Conservation (phyloP, 805 yeast genomes). For the Danielozyma ontarioensis region DNA sequence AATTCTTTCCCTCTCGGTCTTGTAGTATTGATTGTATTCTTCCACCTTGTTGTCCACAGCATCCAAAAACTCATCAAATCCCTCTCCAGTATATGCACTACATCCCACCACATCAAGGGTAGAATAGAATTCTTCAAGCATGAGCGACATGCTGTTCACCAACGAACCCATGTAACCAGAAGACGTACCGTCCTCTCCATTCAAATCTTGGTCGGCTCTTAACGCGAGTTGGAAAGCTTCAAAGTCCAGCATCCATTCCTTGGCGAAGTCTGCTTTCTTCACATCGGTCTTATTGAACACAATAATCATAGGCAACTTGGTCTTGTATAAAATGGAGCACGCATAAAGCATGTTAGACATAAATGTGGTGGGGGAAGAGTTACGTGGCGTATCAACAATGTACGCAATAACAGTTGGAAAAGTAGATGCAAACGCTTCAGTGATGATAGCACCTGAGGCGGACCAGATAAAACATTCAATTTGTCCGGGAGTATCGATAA, state of each 20-base stretch:
- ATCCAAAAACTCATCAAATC: slow-evolving; percentile 84
- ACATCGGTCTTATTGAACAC: slow-evolving; percentile 96
- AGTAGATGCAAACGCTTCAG: slow-evolving; percentile 93
- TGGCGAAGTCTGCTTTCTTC: slow-evolving; percentile 77
- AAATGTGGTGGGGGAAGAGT: slow-evolving; percentile 90
- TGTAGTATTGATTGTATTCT: slow-evolving; percentile 80
- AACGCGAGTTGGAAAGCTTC: slow-evolving; percentile 84
- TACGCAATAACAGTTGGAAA: slow-evolving; percentile 96
- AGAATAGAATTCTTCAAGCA: slow-evolving; percentile 93
- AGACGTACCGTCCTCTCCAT: slow-evolving; percentile 53
- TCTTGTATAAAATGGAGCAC: slow-evolving; percentile 92
- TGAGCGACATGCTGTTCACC: slow-evolving; percentile 90
- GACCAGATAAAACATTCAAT: slow-evolving; percentile 98
- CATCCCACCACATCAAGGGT: slow-evolving; percentile 91
- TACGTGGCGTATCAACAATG: slow-evolving; percentile 94
- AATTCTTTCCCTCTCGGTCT: slow-evolving; percentile 80
- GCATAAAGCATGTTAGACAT: slow-evolving; percentile 98
- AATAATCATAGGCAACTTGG: slow-evolving; percentile 92
- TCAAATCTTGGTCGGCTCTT: slow-evolving; percentile 58
- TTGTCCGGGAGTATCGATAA: slow-evolving; percentile 97
- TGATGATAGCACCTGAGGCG: slow-evolving; percentile 93
- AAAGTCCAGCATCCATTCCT: slow-evolving; percentile 97
- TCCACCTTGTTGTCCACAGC: slow-evolving; percentile 82
- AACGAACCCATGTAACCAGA: slow-evolving; percentile 93
- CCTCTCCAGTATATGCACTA: slow-evolving; percentile 88